phyloP scores from a whole-genome alignment of 1,284 basidiomycete genomes.

The Wolfiporia cocos region DNA sequence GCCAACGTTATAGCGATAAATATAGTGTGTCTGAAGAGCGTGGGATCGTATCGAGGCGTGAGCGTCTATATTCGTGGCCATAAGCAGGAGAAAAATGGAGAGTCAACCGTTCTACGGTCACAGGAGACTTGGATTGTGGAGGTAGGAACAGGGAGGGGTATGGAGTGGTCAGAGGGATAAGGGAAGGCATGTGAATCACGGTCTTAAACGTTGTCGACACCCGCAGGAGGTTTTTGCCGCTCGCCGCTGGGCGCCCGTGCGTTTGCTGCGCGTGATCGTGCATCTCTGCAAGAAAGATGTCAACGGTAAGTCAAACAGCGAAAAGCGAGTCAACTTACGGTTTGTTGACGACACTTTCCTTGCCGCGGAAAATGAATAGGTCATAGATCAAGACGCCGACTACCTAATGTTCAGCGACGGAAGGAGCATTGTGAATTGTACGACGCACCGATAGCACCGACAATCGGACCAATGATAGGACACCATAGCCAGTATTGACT shows the following conservation, averaged over 20 bases:
- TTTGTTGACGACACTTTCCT: conserved; percentile 47
- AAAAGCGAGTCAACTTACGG: conserved; percentile 31
- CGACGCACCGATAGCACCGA: conserved; percentile 39
- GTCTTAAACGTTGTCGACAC: conserved; percentile 2
- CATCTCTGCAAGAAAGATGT: conserved; percentile 10
- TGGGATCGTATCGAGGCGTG: too few species aligned
- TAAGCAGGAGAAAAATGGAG: too few species aligned
- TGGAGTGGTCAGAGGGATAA: neutral
- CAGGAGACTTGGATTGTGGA: neutral
- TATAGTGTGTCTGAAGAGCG: too few species aligned
- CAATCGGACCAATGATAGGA: conserved; percentile 51
- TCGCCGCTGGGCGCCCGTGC: conserved; percentile 14
- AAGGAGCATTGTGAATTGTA: too few species aligned
- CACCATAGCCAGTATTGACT: conserved; percentile 79
- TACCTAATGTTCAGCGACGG: conserved; percentile 5
- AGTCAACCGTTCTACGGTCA: too few species aligned
- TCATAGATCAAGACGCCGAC: conserved; percentile 50
- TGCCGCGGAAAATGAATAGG: conserved; percentile 42
- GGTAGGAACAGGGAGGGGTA: neutral
- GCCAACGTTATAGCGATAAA: too few species aligned
- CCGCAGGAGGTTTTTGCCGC: conserved; percentile 13
- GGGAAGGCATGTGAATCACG: too few species aligned
- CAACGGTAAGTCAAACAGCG: neutral
- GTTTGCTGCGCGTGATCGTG: conserved; percentile 14
- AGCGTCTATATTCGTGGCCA: too few species aligned